Conservation (phyloP, 805 yeast genomes). For the Kregervanrija fluxuum region DNA sequence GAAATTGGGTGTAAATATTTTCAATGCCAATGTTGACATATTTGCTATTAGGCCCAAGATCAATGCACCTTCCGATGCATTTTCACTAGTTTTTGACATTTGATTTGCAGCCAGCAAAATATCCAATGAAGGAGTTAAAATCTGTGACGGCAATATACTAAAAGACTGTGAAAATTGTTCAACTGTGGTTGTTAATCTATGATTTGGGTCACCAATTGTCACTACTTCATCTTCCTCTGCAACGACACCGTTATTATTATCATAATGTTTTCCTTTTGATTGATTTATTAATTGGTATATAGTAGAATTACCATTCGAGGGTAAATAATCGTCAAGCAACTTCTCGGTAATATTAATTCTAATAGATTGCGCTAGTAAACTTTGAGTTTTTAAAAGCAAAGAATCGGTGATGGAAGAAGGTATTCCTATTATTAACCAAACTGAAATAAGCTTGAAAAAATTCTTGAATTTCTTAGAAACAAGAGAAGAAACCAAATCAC, state of each 20-base stretch:
- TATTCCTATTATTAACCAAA: slow-evolving; percentile 80
- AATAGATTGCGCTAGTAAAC: slow-evolving; percentile 48
- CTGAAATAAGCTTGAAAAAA: slow-evolving; percentile 54
- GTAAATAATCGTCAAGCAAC: slow-evolving; percentile 65
- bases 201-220: slow-evolving; percentile 67
- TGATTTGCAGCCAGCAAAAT: slow-evolving; percentile 74
- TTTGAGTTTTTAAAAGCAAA: slow-evolving; percentile 53
- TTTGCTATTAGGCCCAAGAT: slow-evolving; percentile 76
- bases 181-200: slow-evolving; percentile 74
- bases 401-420: slow-evolving; percentile 83
- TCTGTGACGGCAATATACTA: slow-evolving; percentile 71
- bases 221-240: background rate
- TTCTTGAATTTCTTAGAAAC: slow-evolving; percentile 60
- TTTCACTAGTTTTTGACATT: slow-evolving; percentile 56
- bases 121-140: slow-evolving; percentile 78
- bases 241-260: background rate
- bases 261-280: slow-evolving; percentile 8
- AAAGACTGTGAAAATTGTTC: slow-evolving; percentile 65
- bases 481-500: slow-evolving; percentile 72
- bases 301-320: slow-evolving; percentile 60
- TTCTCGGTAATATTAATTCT: slow-evolving; percentile 58
- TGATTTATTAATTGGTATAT: slow-evolving; percentile 63
- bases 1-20: slow-evolving; percentile 83
- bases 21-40: slow-evolving; percentile 64
- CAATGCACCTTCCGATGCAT: slow-evolving; percentile 71